A percentile compares a stretch with the other conserved stretches of the same genome.
These are phyloP conservation scores for Phtheirospermum japonicum DNA, from an alignment of 257 asterid genomes.

Conservation along the genomic window DNA sequence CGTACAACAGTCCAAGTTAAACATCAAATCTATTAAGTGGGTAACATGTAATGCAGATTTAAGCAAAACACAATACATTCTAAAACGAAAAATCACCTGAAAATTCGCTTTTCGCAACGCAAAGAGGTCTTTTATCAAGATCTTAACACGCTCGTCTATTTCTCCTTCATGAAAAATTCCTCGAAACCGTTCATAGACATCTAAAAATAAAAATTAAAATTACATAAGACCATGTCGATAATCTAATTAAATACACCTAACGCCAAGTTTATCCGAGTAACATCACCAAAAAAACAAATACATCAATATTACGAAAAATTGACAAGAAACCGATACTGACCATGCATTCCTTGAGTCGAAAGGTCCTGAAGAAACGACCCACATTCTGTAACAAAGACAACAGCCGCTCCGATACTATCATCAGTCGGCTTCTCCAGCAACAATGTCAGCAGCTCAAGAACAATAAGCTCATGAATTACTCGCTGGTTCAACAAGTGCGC, in stretches of 20 bases:
- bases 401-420: slow-evolving; percentile 96
- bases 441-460: slow-evolving; percentile 78
- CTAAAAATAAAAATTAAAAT: too few species aligned
- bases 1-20: too few species aligned
- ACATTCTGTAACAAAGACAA: slow-evolving; percentile 80
- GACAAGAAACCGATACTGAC: slow-evolving; percentile 38
- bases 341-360: slow-evolving; percentile 79
- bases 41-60: neutral
- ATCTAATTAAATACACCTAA: too few species aligned
- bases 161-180: slow-evolving; percentile 98
- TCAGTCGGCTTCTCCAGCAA: slow-evolving; percentile 81
- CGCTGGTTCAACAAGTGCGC: slow-evolving; percentile 95
- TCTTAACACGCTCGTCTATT: slow-evolving; percentile 84
- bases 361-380: slow-evolving; percentile 89
- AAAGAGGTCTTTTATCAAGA: slow-evolving; percentile 83
- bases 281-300: neutral
- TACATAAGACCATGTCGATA: too few species aligned
- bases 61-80: neutral
- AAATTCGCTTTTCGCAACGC: slow-evolving; percentile 92
- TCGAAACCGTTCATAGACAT: slow-evolving; percentile 88
- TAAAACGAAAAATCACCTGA: slow-evolving; percentile 45
- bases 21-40: too few species aligned
- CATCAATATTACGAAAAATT: neutral
- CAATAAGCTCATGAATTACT: slow-evolving; percentile 88
- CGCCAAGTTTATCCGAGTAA: neutral